phyloP scores from a whole-genome alignment of 108 stramenopile genomes.

The Craspedostauros australis region DNA sequence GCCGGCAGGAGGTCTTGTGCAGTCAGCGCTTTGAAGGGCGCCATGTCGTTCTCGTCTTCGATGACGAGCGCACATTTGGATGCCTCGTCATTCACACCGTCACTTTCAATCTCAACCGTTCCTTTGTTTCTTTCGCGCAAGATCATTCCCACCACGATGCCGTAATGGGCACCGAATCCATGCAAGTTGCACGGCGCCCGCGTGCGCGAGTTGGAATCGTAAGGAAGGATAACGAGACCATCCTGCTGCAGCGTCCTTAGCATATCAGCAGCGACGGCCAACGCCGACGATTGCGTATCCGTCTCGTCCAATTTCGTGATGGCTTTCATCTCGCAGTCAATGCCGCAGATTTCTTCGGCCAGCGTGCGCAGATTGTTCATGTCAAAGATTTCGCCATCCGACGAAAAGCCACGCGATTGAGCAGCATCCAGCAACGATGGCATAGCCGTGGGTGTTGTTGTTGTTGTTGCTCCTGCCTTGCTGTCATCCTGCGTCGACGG shows the following conservation, averaged over 20 bases:
- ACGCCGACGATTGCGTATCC: neutral
- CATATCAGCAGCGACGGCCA: neutral
- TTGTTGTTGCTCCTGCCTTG: neutral
- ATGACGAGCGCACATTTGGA: neutral
- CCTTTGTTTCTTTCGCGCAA: neutral
- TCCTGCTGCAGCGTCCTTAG: neutral
- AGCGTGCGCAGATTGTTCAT: conserved; percentile 14
- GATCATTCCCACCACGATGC: conserved; percentile 25
- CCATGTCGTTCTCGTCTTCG: neutral
- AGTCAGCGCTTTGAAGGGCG: neutral
- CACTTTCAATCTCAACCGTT: neutral
- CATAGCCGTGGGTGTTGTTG: neutral
- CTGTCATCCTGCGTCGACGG: neutral
- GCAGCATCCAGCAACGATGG: conserved; percentile 25
- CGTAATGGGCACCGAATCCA: conserved; percentile 28
- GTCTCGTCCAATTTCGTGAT: neutral
- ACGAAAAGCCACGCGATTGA: conserved; percentile 18
- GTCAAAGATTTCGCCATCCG: conserved; percentile 39
- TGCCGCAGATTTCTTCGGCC: conserved; percentile 13
- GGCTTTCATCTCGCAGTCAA: conserved; percentile 8
- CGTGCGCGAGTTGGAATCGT: conserved; percentile 29
- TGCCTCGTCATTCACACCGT: neutral
- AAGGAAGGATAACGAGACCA: conserved; percentile 26
- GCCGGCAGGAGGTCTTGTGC: neutral
- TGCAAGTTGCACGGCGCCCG: conserved; percentile 7